Conservation (phyloP, 495 filamentous ascomycete genomes). For the Penicillium pancosmium region DNA sequence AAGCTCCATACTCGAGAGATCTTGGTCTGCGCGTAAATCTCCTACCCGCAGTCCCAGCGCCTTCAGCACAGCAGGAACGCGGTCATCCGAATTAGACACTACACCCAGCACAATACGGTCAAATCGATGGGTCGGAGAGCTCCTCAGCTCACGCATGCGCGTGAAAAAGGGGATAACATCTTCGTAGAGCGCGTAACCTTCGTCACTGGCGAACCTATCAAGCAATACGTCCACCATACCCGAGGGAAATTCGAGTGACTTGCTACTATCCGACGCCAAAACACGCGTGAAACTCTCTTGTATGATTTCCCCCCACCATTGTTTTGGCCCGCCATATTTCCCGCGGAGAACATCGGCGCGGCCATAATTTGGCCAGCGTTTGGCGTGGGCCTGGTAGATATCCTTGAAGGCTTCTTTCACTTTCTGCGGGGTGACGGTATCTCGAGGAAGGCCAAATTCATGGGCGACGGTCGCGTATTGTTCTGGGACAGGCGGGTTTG, state of each 20-base stretch:
- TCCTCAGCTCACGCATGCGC: constrained; percentile 33
- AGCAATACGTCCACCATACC: constrained; percentile 57
- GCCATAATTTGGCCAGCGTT: constrained; percentile 69
- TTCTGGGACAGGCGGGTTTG: constrained; percentile 56
- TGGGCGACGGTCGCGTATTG: constrained; percentile 66
- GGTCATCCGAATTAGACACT: constrained; percentile 78
- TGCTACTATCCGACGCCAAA: constrained; percentile 3
- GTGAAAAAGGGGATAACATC: constrained; percentile 58
- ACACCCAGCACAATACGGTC: constrained; percentile 60
- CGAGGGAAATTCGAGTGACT: constrained; percentile 32
- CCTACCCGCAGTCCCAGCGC: constrained; percentile 63
- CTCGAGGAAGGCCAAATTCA: constrained; percentile 53
- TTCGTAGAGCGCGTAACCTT: constrained; percentile 63
- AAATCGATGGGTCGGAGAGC: constrained; percentile 12
- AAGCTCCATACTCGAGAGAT: constrained; percentile 33
- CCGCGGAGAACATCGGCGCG: constrained; percentile 44
- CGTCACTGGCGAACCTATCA: constrained; percentile 59
- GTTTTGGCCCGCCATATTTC: constrained; percentile 51
- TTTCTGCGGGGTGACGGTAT: constrained; percentile 29
- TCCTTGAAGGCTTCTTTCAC: constrained; percentile 42
- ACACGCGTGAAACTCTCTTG: constrained; percentile 32
- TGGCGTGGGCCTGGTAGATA: constrained; percentile 54
- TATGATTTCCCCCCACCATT: constrained; percentile 74
- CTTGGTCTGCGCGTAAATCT: constrained; percentile 36
- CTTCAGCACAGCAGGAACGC: constrained; percentile 61